A percentile compares a stretch with the other conserved stretches of the same genome.
These are phyloP conservation scores for Globisporangium orthogonon DNA, from an alignment of 352 stramenopile species.

Conservation along the genomic window DNA sequence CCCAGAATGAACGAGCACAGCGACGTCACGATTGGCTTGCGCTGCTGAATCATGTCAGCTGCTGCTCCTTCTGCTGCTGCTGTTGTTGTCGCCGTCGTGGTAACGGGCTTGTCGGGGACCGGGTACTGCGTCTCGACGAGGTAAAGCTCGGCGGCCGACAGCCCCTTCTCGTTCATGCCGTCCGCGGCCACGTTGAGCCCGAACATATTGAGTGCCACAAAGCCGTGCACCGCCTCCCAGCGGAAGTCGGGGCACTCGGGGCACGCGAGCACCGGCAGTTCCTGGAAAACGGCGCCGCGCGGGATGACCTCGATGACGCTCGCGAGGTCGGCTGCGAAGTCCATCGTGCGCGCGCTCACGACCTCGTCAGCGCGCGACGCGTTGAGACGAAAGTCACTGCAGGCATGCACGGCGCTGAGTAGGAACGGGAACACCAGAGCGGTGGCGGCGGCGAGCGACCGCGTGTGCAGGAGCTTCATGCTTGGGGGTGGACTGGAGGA, in stretches of 20 bases:
- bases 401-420: slow-evolving; percentile 5
- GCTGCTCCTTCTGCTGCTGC: neutral
- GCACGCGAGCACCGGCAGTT: slow-evolving; percentile 28
- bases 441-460: too few species aligned
- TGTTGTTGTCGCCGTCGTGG: slow-evolving; percentile 6
- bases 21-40: slow-evolving; percentile 50
- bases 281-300: slow-evolving; percentile 36
- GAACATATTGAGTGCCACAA: slow-evolving; percentile 46
- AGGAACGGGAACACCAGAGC: slow-evolving; percentile 1
- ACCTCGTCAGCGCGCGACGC: slow-evolving; percentile 14
- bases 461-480: neutral
- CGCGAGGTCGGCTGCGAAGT: slow-evolving; percentile 44
- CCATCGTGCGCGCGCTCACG: slow-evolving; percentile 48
- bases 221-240: slow-evolving; percentile 36
- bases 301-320: slow-evolving; percentile 43
- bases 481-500: too few species aligned
- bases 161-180: slow-evolving; percentile 44
- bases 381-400: slow-evolving; percentile 62
- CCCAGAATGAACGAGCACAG: slow-evolving; percentile 67
- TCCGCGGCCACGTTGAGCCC: slow-evolving; percentile 47
- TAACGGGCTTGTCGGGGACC: slow-evolving; percentile 2
- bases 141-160: slow-evolving; percentile 47
- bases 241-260: slow-evolving; percentile 34
- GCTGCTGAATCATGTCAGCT: slow-evolving; percentile 5
- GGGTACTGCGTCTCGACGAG: slow-evolving; percentile 46